Percentiles rank a stretch among this genome's conserved stretches.
Evolutionary conservation across 2,329 filamentous ascomycete species (phyloP).

Genomic region (Didymella pomorum): DNA sequence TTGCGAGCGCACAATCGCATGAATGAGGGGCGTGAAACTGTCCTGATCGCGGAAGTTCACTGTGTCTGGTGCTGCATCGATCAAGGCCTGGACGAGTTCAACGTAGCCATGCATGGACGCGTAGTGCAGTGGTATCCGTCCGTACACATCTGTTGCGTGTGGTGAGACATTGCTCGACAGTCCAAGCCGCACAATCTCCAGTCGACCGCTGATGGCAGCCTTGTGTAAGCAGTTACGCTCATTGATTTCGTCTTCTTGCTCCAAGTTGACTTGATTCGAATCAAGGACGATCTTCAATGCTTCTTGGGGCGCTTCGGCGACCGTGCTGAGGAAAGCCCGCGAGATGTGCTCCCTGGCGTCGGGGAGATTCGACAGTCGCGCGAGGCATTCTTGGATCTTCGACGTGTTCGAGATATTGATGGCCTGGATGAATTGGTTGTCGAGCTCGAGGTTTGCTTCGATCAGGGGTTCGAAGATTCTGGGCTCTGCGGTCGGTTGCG

Average conservation of each 20-base stretch:
- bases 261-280: slow-evolving; percentile 85
- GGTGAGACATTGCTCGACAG: slow-evolving; percentile 79
- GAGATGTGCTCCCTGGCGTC: slow-evolving; percentile 80
- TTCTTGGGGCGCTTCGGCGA: slow-evolving; percentile 81
- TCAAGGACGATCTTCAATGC: slow-evolving; percentile 79
- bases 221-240: slow-evolving; percentile 96
- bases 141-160: slow-evolving; percentile 88
- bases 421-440: slow-evolving; percentile 86
- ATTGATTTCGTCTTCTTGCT: slow-evolving; percentile 96
- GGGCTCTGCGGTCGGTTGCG: slow-evolving; percentile 44
- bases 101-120: slow-evolving; percentile 93
- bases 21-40: slow-evolving; percentile 95
- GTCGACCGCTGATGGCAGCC: slow-evolving; percentile 90
- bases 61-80: slow-evolving; percentile 74
- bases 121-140: slow-evolving; percentile 91
- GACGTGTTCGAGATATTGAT: slow-evolving; percentile 82
- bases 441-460: slow-evolving; percentile 85
- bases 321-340: slow-evolving; percentile 86
- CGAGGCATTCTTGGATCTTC: slow-evolving; percentile 80
- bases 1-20: slow-evolving; percentile 89
- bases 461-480: slow-evolving; percentile 44
- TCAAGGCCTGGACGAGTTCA: slow-evolving; percentile 78
- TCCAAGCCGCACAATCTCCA: slow-evolving; percentile 77
- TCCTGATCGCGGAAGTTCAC: slow-evolving; percentile 93
- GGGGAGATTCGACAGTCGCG: slow-evolving; percentile 69